These are phyloP conservation scores for Chlorociboria aeruginascens DNA, from an alignment of 495 filamentous ascomycete species.

Conservation along the genomic window DNA sequence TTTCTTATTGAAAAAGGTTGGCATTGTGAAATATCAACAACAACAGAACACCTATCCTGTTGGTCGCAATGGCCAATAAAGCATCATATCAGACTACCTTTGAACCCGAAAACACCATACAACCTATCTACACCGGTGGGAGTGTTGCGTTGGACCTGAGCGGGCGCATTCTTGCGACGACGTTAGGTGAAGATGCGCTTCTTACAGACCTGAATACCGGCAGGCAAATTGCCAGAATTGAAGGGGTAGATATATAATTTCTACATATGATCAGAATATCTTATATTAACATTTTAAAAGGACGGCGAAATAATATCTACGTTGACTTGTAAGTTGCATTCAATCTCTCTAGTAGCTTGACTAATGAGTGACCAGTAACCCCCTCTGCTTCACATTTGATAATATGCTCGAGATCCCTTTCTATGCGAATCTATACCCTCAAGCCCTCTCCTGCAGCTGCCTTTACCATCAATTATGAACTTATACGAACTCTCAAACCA, in stretches of 20 bases:
- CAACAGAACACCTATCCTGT: neutral
- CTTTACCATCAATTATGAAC: slow-evolving; percentile 44
- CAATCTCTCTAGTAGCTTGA: neutral
- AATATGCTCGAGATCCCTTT: slow-evolving; percentile 82
- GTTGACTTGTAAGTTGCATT: slow-evolving; percentile 49
- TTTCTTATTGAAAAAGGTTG: neutral
- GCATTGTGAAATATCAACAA: neutral
- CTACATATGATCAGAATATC: neutral
- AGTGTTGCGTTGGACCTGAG: slow-evolving; percentile 70
- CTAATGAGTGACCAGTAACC: slow-evolving; percentile 47
- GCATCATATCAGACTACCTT: slow-evolving; percentile 66
- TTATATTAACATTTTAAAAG: slow-evolving; percentile 30
- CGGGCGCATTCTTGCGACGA: slow-evolving; percentile 75
- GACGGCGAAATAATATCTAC: slow-evolving; percentile 90
- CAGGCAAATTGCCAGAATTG: slow-evolving; percentile 68
- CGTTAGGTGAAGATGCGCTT: slow-evolving; percentile 77
- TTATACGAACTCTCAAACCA: slow-evolving; percentile 76
- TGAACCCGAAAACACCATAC: slow-evolving; percentile 64
- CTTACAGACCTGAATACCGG: slow-evolving; percentile 79
- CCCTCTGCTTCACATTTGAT: slow-evolving; percentile 79
- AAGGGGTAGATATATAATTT: slow-evolving; percentile 55
- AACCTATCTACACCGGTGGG: slow-evolving; percentile 89
- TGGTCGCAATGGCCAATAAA: slow-evolving; percentile 36
- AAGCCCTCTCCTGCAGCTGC: slow-evolving; percentile 39
- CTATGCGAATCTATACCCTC: slow-evolving; percentile 83